phyloP scores from a whole-genome alignment of 805 yeast genomes.

The Ogataea parapolymorpha region DNA sequence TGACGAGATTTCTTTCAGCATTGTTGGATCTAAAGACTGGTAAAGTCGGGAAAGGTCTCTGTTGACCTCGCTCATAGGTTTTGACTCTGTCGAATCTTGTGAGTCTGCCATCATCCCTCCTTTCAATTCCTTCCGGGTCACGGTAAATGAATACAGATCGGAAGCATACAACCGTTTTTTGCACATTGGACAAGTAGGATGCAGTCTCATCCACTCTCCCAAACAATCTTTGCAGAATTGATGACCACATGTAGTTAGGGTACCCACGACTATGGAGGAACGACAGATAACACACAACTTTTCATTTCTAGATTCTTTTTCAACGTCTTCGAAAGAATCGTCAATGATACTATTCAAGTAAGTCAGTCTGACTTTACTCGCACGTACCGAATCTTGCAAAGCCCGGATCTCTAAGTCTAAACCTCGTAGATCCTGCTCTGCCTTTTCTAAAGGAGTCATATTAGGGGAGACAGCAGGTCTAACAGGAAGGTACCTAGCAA shows the following conservation, averaged over 20 bases:
- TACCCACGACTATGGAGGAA: conserved; percentile 64
- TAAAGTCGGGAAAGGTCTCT: conserved; percentile 42
- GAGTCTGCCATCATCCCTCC: conserved; percentile 38
- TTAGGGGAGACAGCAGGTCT: conserved; percentile 7
- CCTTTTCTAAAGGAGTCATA: conserved; percentile 22
- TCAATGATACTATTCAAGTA: conserved; percentile 44
- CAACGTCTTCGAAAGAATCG: conserved; percentile 24
- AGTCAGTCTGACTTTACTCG: conserved; percentile 40
- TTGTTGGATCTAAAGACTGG: conserved; percentile 40
- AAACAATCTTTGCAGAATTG: conserved; percentile 83
- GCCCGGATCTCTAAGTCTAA: conserved; percentile 15
- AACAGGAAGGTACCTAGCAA: conserved; percentile 46
- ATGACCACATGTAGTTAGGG: conserved; percentile 89
- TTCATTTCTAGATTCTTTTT: conserved; percentile 32
- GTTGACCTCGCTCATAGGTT: conserved; percentile 13
- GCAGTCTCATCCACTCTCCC: conserved; percentile 58
- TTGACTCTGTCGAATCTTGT: conserved; percentile 6
- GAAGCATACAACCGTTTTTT: conserved; percentile 45
- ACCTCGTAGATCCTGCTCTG: conserved; percentile 17
- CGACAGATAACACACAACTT: conserved; percentile 77
- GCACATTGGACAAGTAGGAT: conserved; percentile 77
- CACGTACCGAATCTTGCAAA: conserved; percentile 21
- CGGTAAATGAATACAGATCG: conserved; percentile 70
- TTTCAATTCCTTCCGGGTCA: conserved; percentile 48
- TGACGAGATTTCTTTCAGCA: conserved; percentile 44